A percentile compares a stretch with the other conserved stretches of the same genome.
phyloP scores from a whole-genome alignment of 2,329 filamentous ascomycete genomes.

The Ophiocordyceps camponoti-leonardi region DNA sequence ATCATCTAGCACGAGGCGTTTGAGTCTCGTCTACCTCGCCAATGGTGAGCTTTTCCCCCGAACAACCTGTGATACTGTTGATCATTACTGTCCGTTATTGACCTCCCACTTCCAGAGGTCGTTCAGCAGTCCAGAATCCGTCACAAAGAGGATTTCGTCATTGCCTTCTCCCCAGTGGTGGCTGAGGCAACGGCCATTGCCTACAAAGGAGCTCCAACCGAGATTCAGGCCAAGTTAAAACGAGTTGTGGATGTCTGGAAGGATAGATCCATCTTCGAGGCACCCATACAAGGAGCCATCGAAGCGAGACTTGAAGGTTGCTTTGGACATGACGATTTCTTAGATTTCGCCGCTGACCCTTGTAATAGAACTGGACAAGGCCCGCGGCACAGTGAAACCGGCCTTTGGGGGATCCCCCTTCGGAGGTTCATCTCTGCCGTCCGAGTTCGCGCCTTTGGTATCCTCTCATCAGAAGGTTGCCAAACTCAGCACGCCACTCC shows the following conservation, averaged over 20 bases:
- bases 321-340: too few relatives aligned
- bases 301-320: slow-evolving; percentile 67
- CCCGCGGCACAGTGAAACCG: slow-evolving; percentile 32
- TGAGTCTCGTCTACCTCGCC: slow-evolving; percentile 86
- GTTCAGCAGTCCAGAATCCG: slow-evolving; percentile 90
- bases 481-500: slow-evolving; percentile 54
- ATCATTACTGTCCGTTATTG: neutral
- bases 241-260: slow-evolving; percentile 93
- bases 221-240: slow-evolving; percentile 74
- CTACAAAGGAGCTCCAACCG: slow-evolving; percentile 73
- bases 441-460: slow-evolving; percentile 62
- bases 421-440: slow-evolving; percentile 43
- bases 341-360: slow-evolving; percentile 3
- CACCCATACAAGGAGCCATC: slow-evolving; percentile 60
- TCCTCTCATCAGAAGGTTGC: slow-evolving; percentile 55
- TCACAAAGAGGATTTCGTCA: slow-evolving; percentile 80
- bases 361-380: slow-evolving; percentile 42
- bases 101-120: slow-evolving; percentile 52
- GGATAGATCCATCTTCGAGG: slow-evolving; percentile 69
- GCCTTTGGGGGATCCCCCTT: slow-evolving; percentile 37
- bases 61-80: neutral
- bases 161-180: slow-evolving; percentile 81
- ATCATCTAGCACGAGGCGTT: slow-evolving; percentile 64
- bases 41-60: slow-evolving; percentile 46
- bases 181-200: slow-evolving; percentile 80